Evolutionary conservation across 805 yeast species (phyloP), one percentile per base, ranked within the genome.

Genomic region (Ogataea neopini): DNA sequence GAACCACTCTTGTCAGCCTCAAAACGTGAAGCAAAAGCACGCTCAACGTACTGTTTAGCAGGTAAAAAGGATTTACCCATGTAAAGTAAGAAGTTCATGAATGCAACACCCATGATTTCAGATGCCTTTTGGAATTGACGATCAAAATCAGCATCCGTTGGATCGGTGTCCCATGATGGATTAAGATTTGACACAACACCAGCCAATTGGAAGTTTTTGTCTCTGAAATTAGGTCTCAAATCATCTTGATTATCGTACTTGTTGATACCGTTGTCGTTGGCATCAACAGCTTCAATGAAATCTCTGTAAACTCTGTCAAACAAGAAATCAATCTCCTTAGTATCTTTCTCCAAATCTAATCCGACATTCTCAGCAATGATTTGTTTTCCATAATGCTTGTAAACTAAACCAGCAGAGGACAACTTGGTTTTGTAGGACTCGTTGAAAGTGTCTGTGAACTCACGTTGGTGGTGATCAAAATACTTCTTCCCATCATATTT

Each of bases 401-500:
- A 94, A 15, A 94, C 82, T 51, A 94, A 76, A 20, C 99, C 99
- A 7, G 99, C 99, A 48, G 96, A 86, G 15, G 96, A 85, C 54
- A 94, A 76, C 67, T 89, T 91, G 43, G 98, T 94, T 50, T 72
- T 66, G 62, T 73, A 86, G 7, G 74, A 69, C 1, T 65, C 74
- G 19, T 79, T 79, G 62, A 94, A 92, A 4, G 86, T 81, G 57
- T 86, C 91, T 25, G 71, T 69, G 62, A 94, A 94, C 15, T 86
- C 98, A 53, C 97, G 80, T 73, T 94, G 99, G 70, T 94, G 99
- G 64, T 94, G 99, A 66, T 94, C 99, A 66, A 88, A 92, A 66
- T 75, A 88, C 69, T 91, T 91, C 35, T 72, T 74, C 11, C 86
- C 87, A 63, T 90, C 96, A 67, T 91, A 94, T 63, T 86, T 76